Conservation (phyloP, 345 rosid genomes). For the Eucalyptus coolabah region DNA sequence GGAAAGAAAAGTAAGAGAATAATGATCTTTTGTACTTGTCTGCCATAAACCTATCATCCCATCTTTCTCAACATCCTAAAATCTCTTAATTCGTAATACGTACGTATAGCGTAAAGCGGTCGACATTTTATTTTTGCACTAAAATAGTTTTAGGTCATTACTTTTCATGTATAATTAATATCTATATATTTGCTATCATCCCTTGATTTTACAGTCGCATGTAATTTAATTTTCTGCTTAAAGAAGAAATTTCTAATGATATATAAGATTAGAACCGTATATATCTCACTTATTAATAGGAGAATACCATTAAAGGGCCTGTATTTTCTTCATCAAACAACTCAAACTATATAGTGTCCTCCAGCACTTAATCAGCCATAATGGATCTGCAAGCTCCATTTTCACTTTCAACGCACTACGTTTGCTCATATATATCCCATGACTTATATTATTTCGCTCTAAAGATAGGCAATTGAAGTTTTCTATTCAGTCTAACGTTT, state of each 20-base stretch:
- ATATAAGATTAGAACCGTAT: not conserved
- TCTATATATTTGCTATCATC: not conserved
- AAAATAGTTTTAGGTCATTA: not conserved
- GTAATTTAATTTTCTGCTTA: not conserved
- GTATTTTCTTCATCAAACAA: not conserved
- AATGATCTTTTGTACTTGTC: not conserved
- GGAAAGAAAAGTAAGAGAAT: not conserved
- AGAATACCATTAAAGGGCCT: not conserved
- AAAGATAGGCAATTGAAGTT: not conserved
- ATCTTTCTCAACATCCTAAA: not conserved
- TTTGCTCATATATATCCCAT: not conserved
- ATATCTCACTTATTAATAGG: not conserved
- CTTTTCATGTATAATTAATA: not conserved
- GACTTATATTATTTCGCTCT: not conserved
- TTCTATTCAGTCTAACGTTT: not conserved
- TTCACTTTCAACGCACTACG: not conserved
- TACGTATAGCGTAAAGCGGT: not conserved
- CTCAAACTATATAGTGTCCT: not conserved
- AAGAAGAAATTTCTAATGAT: not conserved
- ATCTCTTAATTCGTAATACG: not conserved
- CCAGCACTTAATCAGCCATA: not conserved
- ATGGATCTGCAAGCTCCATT: not conserved
- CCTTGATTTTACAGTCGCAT: not conserved
- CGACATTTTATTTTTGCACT: not conserved
- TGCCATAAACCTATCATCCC: not conserved